Base-by-base conservation (phyloP, 805 yeast genomes). In the Wickerhamiella nectarea region DNA sequence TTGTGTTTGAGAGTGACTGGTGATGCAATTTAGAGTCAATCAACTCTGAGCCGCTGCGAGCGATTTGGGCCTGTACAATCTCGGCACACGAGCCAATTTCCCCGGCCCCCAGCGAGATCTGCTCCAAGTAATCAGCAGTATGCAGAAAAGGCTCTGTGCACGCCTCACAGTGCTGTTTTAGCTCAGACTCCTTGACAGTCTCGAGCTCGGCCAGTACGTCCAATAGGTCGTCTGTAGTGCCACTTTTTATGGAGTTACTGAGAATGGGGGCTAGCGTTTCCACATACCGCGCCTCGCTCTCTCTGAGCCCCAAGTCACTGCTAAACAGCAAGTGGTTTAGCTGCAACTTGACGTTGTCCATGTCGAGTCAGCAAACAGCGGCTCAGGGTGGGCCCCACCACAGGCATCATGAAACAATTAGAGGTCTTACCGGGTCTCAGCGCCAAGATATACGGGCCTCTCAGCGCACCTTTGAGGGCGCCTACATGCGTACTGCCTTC, bases 391-490 rank as follows among this genome's bases (percentile, higher is more conserved):
- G 7, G 38, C 19, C n/a, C 10, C 20, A 33, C 21, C 20, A 17
- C n/a, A 5, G 11, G 35, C 20, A 15, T 12, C 35, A 33, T 7
- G 20, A 33, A 11, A 14, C 43, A 3, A 34, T 41, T n/a, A 19
- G 17, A n/a, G 12, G 14, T 3, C 37, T 53, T 7, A 43, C 50
- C 17, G 35, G 40, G n/a, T 45, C 47, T 6, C 56, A 54, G 47
- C 54, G 50, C 8, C 59, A 58, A 41, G 62, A 57, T 24, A 45
- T 58, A n/a, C 50, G 61, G 52, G 91, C 89, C 0, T 80, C 79
- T 52, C 91, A 82, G 59, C 60, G 94, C 45, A 82, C 93, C 0
- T 82, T 80, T 54, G 91, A 82, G 55, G 94, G 93, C 0, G 87
- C 93, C 1, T 82, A 83, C 55, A 67, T 79, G 20, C 61, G 94